phyloP scores from a whole-genome alignment of 2,329 filamentous ascomycete species.

The Pleomassaria siparia region DNA sequence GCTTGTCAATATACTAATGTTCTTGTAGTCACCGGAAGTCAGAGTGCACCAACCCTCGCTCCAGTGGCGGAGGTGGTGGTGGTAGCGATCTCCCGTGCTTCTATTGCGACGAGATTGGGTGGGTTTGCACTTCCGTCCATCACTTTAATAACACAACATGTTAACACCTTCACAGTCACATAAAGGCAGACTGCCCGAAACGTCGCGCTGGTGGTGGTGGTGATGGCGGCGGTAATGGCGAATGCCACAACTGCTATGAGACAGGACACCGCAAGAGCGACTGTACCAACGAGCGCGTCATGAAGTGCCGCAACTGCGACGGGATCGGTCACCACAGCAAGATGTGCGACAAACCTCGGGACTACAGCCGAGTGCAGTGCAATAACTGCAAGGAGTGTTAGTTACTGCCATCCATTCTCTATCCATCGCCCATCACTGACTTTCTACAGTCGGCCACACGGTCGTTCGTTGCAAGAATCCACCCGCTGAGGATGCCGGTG shows the following conservation, averaged over 20 bases:
- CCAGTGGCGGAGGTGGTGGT: constrained; percentile 9
- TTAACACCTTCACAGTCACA: constrained; percentile 12
- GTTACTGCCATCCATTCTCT: constrained; percentile 10
- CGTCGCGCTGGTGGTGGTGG: constrained; percentile 7
- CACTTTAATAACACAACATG: neutral
- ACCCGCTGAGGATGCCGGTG: constrained; percentile 14
- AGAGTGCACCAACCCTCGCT: constrained; percentile 16
- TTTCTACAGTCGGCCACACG: constrained; percentile 39
- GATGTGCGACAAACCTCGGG: constrained; percentile 57
- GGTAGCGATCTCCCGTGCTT: constrained; percentile 10
- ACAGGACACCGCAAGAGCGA: constrained; percentile 29
- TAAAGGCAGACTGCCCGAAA: constrained; percentile 17
- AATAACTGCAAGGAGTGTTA: constrained; percentile 55
- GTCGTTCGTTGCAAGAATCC: constrained; percentile 43
- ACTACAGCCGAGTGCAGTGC: constrained; percentile 62
- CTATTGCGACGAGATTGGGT: constrained; percentile 16
- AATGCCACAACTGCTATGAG: constrained; percentile 24
- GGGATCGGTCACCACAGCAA: constrained; percentile 58
- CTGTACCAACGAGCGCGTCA: constrained; percentile 30
- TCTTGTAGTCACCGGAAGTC: constrained; percentile 15
- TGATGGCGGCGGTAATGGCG: constrained; percentile 4
- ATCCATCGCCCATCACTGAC: neutral
- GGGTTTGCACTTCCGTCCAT: neutral
- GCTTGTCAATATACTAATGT: too few relatives aligned
- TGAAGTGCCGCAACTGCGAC: constrained; percentile 63